Evolutionary conservation across 352 stramenopile genomes (phyloP), one percentile per base, ranked within the genome.

Genomic region (Phytophthora macrochlamydospora): DNA sequence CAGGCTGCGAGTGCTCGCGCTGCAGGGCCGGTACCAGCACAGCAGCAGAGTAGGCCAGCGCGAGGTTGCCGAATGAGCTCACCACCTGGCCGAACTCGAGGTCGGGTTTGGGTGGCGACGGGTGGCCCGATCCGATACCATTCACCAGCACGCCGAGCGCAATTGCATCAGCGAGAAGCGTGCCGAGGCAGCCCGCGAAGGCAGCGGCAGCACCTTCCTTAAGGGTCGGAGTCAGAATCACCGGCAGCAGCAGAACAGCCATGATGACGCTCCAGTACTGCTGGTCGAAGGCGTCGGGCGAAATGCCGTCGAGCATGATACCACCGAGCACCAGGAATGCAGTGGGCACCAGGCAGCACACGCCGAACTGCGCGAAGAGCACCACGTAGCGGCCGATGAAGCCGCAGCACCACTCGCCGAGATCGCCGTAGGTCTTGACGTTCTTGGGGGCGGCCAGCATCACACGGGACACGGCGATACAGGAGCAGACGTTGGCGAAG

Each of bases 181-280:
- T 90, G 5, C 81, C 78, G 33, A 89, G 24, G 50, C 74, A 85
- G 24, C 81, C 81, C 29, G 76, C 77, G 32, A 85, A 78, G n/a
- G 81, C 81, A 7, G 75, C 78, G 40, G 58, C 65, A 14, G 79
- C 78, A 31, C 76, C 79, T 69, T 90, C 81, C 59, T 90, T 88
- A 28, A 90, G 70, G 9, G 81, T 90, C 6, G 81, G 81, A 9
- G 73, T 87, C 2, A 90, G 63, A 55, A 83, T 79, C 4, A 89
- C 69, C 5, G 81, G 81, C 32, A 89, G 44, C 18, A 88, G 44
- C 68, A 80, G 75, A 0, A 53, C 51, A 40, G 73, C 78, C 81
- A 90, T 90, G 57, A 90, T 70, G 35, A 89, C 72, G 48, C 79
- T 90, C 81, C 81, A 90, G 46, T 78, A 75, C 30, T 80, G 62